Evolutionary conservation across 176 grass and related monocot genomes (phyloP), one percentile per base, ranked within the genome.

Genomic region (Avena sativa): DNA sequence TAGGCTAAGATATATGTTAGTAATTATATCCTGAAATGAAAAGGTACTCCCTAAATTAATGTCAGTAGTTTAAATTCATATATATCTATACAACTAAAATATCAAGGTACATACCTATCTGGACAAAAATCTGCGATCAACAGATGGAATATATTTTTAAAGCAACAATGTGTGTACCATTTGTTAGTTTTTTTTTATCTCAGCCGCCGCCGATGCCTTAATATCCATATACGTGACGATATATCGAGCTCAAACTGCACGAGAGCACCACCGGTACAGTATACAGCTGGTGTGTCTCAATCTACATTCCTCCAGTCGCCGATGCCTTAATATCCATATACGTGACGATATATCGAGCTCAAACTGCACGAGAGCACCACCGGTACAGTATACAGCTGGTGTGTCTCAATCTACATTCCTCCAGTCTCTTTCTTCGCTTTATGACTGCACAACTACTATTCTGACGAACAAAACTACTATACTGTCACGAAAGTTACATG

Each of bases 401-500:
- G 23, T 63, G 23, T 63, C 60, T 1, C 60, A 26, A 63, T 63
- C 21, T 12, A 63, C 60, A 12, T 63, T 36, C 44, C 15, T 36
- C 52, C 25, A 1, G 25, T 62, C 65, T 84, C 64, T 88, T 84
- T 79, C 19, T 43, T 12, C 9, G 1, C n/a, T 80, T 52, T 28
- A 79, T 44, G 32, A 55, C 32, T 14, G 20, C 59, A 3, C 63
- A 65, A 73, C 23, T 3, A 69, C 72, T 59, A 48, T 26, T 47
- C 86, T 52, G 73, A 75, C 86, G 44, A 46, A 46, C 6, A 46
- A 46, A 64, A 72, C 23, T 3, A 70, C 72, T 59, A 49, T 26
- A 34, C 86, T 62, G 73, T 66, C 86, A 82, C 43, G 79, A 66
- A 55, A 81, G 69, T 81, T 81, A 66, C 68, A 75, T 67, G 47